Conservation (phyloP, 257 asterid genomes). For the Solanum piurae region DNA sequence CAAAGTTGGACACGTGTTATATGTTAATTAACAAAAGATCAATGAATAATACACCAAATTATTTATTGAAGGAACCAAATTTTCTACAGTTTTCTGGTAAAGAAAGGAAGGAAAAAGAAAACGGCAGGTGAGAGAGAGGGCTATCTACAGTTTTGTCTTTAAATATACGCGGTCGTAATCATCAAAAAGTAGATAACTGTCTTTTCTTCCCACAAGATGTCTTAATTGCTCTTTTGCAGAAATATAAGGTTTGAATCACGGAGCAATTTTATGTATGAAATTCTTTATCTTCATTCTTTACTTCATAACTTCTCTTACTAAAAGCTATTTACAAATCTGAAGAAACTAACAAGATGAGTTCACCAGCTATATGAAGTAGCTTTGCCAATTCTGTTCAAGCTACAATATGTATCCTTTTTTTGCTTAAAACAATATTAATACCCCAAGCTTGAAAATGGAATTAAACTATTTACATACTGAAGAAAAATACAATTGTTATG, state of each 20-base stretch:
- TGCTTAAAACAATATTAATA: background rate
- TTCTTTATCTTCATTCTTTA: background rate
- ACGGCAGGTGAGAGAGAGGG: background rate
- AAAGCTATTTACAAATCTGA: background rate
- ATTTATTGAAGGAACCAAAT: background rate
- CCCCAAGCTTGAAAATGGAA: background rate
- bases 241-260: background rate
- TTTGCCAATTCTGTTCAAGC: constrained; percentile 2
- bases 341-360: background rate
- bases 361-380: background rate
- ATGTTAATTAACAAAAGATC: background rate
- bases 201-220: background rate
- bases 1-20: background rate
- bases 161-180: background rate
- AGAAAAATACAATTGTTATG: background rate
- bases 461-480: background rate
- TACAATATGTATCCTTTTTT: background rate
- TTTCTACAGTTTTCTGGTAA: background rate
- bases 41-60: background rate
- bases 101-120: background rate
- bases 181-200: background rate
- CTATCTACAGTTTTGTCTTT: background rate
- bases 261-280: background rate
- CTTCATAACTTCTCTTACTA: background rate
- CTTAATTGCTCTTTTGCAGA: background rate